Conservation (phyloP, 768 basidiomycete genomes). For the Tephrocybe sp. region DNA sequence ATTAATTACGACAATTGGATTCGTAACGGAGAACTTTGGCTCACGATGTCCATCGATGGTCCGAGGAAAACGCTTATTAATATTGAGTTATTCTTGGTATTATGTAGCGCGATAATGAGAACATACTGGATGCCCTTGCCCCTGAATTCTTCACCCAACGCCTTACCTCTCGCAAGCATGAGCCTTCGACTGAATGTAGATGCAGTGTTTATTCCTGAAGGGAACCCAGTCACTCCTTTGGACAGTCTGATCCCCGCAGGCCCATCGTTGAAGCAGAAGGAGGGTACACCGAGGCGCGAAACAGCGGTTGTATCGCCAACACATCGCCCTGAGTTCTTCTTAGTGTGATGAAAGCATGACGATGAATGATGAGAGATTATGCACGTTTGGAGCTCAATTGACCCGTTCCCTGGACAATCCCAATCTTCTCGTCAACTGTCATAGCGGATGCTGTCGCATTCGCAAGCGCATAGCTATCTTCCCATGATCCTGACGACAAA, state of each 20-base stretch:
- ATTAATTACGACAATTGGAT: neutral
- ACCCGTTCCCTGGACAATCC: constrained; percentile 45
- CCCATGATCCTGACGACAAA: constrained; percentile 40
- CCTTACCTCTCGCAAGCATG: constrained; percentile 61
- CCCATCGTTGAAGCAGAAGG: constrained; percentile 49
- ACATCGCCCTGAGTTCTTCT: constrained; percentile 36
- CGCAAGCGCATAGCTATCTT: constrained; percentile 40
- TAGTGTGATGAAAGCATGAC: neutral
- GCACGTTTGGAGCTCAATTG: constrained; percentile 38
- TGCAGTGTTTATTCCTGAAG: constrained; percentile 57
- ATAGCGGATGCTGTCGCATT: constrained; percentile 34
- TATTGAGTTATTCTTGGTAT: neutral
- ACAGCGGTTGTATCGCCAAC: constrained; percentile 47
- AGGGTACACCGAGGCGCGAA: constrained; percentile 40
- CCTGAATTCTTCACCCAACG: constrained; percentile 67
- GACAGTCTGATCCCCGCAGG: constrained; percentile 44
- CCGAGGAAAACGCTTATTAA: constrained; percentile 43
- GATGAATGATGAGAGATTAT: constrained; percentile 7
- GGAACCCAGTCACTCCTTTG: constrained; percentile 50
- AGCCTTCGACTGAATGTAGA: constrained; percentile 58
- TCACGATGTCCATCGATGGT: constrained; percentile 55
- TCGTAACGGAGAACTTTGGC: neutral
- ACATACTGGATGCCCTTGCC: constrained; percentile 60
- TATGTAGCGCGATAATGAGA: neutral
- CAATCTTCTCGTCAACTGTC: constrained; percentile 47